phyloP scores from a whole-genome alignment of 306 rosid species.

The Cercis canadensis region DNA sequence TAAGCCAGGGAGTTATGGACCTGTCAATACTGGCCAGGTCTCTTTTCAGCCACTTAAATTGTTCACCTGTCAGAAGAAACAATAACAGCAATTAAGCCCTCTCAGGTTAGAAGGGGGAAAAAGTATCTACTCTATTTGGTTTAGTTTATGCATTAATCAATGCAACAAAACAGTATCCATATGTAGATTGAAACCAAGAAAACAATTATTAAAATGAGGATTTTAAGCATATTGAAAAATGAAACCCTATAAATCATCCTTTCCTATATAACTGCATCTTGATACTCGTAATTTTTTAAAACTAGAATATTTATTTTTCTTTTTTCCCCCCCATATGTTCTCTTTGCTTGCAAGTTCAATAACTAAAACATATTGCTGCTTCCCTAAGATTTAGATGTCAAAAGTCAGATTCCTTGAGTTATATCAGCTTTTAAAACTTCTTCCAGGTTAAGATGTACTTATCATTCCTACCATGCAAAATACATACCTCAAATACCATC shows the following conservation, averaged over 20 bases:
- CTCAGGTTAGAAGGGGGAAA: slow-evolving; percentile 20
- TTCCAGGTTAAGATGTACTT: slow-evolving; percentile 4
- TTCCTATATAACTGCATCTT: slow-evolving; percentile 5
- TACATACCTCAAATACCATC: background rate
- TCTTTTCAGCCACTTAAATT: slow-evolving; percentile 81
- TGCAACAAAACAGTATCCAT: background rate
- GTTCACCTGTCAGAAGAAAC: slow-evolving; percentile 54
- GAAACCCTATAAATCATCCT: background rate
- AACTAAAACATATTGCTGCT: background rate
- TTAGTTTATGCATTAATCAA: slow-evolving; percentile 4
- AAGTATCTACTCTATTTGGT: background rate
- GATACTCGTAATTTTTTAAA: background rate
- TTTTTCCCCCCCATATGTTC: no score
- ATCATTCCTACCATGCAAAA: background rate
- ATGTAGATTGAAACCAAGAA: background rate
- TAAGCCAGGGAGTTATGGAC: slow-evolving; percentile 83
- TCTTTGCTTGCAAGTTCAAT: background rate
- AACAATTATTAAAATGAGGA: background rate
- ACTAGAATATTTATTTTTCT: no score
- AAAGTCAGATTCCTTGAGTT: background rate
- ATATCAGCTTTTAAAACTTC: background rate
- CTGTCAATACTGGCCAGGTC: slow-evolving; percentile 77
- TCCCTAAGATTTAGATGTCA: background rate
- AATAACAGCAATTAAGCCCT: background rate
- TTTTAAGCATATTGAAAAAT: slow-evolving; percentile 5